Conservation (phyloP, 2,329 filamentous ascomycete species). For the Passalora sequoiae region DNA sequence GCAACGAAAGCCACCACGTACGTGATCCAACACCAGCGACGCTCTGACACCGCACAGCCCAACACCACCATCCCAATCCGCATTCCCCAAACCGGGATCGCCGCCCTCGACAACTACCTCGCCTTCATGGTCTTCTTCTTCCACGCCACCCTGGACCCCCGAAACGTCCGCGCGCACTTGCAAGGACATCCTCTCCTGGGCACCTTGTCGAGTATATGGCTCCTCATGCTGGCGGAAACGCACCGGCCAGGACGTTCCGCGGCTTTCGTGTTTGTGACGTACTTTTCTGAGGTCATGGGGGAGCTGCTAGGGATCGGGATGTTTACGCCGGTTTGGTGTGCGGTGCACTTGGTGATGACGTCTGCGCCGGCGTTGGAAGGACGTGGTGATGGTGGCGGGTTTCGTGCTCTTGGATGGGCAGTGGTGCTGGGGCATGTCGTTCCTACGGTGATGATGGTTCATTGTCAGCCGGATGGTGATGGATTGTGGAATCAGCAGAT, state of each 20-base stretch:
- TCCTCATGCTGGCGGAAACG: conserved; percentile 21
- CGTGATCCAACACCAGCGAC: too few relatives aligned
- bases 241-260: conserved; percentile 12
- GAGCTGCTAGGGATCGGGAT: conserved; percentile 22
- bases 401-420: conserved; percentile 19
- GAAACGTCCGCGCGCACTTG: conserved; percentile 20
- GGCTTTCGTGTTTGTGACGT: conserved; percentile 13
- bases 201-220: conserved; percentile 19
- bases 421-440: conserved; percentile 19
- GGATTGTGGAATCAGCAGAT: conserved; percentile 19
- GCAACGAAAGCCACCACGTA: too few relatives aligned
- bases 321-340: conserved; percentile 21
- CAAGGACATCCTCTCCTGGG: conserved; percentile 21
- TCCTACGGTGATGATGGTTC: conserved; percentile 22
- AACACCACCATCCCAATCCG: conserved; percentile 21
- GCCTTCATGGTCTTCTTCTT: conserved; percentile 24
- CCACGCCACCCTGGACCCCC: conserved; percentile 15
- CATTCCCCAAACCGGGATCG: conserved; percentile 17
- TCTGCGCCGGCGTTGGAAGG: background rate
- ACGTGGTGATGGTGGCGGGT: background rate
- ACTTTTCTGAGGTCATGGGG: conserved; percentile 20
- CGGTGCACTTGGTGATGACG: conserved; percentile 17
- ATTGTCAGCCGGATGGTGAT: conserved; percentile 14
- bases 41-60: too few relatives aligned
- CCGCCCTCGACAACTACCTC: conserved; percentile 20